These are phyloP conservation scores for Trichosporon sp. DNA, from an alignment of 1,284 basidiomycete genomes.

Conservation along the genomic window DNA sequence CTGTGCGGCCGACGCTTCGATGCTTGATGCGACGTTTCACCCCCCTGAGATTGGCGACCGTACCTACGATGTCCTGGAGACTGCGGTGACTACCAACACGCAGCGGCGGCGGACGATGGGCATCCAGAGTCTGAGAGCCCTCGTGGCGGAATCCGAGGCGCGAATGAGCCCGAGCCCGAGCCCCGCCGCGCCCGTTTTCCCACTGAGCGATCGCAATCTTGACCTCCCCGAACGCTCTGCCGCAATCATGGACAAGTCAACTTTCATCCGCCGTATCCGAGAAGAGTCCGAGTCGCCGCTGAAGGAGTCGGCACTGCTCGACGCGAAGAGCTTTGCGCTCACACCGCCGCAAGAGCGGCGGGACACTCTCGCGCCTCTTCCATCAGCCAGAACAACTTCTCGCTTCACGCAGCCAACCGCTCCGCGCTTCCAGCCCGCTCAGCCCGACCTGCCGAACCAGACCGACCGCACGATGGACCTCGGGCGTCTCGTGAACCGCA, in stretches of 20 bases:
- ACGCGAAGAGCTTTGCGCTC: conserved; percentile 15
- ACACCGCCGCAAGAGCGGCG: conserved; percentile 11
- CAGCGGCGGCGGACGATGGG: conserved; percentile 2
- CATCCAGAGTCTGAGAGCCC: neutral
- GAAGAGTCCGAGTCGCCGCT: neutral
- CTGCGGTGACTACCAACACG: conserved; percentile 12
- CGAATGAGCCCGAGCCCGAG: neutral
- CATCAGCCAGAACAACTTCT: neutral
- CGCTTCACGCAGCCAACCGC: neutral
- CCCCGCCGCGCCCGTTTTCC: neutral
- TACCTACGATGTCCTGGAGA: conserved; percentile 21
- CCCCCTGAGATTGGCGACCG: conserved; percentile 12
- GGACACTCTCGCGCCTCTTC: neutral
- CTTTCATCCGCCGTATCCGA: neutral
- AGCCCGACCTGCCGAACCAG: neutral
- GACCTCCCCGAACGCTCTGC: neutral
- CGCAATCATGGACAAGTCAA: neutral
- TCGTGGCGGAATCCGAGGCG: neutral
- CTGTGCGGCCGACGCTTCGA: conserved; percentile 2
- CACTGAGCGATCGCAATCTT: neutral
- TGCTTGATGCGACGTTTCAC: conserved; percentile 11
- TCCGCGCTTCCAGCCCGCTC: conserved; percentile 1
- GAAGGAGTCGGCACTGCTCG: conserved; percentile 7
- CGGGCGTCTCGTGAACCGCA: neutral
- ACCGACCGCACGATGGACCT: neutral